Percentiles rank a stretch among this genome's conserved stretches.
These are phyloP conservation scores for Ochromonas danica DNA, from an alignment of 108 stramenopile genomes.

Conservation along the genomic window DNA sequence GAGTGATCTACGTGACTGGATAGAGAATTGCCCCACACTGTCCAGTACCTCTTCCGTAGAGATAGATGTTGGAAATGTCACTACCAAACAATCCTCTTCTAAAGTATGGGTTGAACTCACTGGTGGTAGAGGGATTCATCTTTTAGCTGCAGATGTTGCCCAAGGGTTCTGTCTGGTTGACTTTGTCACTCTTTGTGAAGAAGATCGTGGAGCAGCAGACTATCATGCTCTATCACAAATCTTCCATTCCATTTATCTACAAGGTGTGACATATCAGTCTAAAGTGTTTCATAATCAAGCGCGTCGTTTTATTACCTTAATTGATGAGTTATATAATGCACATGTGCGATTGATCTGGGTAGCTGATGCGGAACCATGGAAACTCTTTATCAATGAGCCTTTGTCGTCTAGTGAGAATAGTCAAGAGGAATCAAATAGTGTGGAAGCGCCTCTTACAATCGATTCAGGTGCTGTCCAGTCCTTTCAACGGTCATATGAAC, in stretches of 20 bases:
- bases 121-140: neutral
- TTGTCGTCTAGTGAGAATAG: no score
- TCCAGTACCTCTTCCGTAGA: neutral
- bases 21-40: neutral
- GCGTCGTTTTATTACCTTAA: slow-evolving; percentile 26
- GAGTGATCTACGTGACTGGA: neutral
- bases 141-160: neutral
- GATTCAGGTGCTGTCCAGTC: no score
- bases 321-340: slow-evolving; percentile 35
- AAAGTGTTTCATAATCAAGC: neutral
- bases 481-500: no score
- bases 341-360: neutral
- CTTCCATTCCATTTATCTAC: slow-evolving; percentile 10
- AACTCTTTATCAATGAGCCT: slow-evolving; percentile 6
- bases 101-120: neutral
- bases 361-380: neutral
- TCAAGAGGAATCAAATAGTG: no score
- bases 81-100: neutral
- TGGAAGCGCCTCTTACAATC: no score
- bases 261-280: neutral
- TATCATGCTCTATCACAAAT: neutral
- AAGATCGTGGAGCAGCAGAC: slow-evolving; percentile 15
- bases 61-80: neutral
- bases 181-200: slow-evolving; percentile 6
- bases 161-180: neutral